phyloP scores from a whole-genome alignment of 129 eudicot genomes.

The Silybum marianum region DNA sequence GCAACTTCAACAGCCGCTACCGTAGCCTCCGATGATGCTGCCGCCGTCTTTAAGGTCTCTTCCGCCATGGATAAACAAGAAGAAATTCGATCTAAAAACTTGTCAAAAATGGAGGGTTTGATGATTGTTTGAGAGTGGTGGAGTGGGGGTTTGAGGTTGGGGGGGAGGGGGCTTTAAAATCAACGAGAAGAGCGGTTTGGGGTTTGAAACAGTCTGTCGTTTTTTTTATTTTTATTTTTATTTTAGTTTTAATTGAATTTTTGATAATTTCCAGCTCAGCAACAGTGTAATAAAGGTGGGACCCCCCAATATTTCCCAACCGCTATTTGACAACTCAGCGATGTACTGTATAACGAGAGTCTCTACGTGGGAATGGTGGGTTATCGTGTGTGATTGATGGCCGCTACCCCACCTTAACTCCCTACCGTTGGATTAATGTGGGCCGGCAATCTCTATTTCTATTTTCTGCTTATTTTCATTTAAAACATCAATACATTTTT shows the following conservation, averaged over 20 bases:
- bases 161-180: conserved; percentile 32
- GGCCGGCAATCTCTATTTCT: conserved; percentile 8
- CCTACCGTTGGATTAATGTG: conserved; percentile 41
- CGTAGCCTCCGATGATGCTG: conserved; percentile 35
- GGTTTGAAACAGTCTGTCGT: conserved; percentile 60
- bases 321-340: conserved; percentile 64
- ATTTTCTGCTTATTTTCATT: neutral
- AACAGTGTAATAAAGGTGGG: conserved; percentile 47
- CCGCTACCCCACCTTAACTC: conserved; percentile 27
- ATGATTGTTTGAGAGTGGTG: conserved; percentile 26
- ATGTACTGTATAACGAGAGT: conserved; percentile 62
- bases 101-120: conserved; percentile 13
- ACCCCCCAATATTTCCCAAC: conserved; percentile 57
- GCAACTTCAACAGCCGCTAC: conserved; percentile 33
- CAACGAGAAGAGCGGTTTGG: conserved; percentile 27
- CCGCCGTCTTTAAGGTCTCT: conserved; percentile 47
- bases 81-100: neutral
- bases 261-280: conserved; percentile 30
- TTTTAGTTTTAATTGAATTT: neutral
- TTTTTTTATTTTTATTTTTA: neutral
- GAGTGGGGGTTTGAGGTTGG: conserved; percentile 19
- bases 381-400: conserved; percentile 39
- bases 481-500: neutral
- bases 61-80: conserved; percentile 52
- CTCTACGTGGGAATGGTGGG: conserved; percentile 41